Evolutionary conservation across 1,284 basidiomycete genomes (phyloP), one percentile per base, ranked within the genome.

Genomic region (Malassezia caprae): DNA sequence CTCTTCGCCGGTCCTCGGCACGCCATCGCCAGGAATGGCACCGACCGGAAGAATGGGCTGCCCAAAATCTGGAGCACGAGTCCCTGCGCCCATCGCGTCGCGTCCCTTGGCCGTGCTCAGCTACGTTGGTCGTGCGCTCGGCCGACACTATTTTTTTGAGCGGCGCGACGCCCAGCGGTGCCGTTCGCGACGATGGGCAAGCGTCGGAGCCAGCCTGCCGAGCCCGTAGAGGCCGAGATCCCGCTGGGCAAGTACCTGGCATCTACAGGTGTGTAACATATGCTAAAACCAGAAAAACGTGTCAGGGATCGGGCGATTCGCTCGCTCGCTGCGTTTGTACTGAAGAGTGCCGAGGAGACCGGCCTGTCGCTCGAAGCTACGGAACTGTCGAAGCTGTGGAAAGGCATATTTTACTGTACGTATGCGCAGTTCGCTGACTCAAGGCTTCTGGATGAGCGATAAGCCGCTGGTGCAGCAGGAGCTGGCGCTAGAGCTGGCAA

Each of bases 401-500:
- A 96, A 76, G 93, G 91, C 0, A 81, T 98, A 48, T 98, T 94
- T 76, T 96, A 96, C 76, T 96, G 72, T 53, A 39, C 94, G 72
- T 53, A 24, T 48, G 51, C 46, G 7, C 17, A 12, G 27, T 10
- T 24, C 2, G 15, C 27, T 32, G 27, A 48, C 32, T 12, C 28
- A 23, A 60, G 57, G 60, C 31, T 96, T 93, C 76, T 98, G 91
- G 91, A 96, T 96, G 90, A 96, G 90, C 3, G 93, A 98, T 78
- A 98, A 98, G 75, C 91, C 93, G 6, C 80, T 93, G 3, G 85
- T 98, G 4, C 93, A 98, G 74, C 94, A 98, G 76, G 84, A 84
- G 3, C 81, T 98, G 7, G 90, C 93, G 0, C 78, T 80, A 8
- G 88, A 93, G 67, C 78, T 98, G 23, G 84, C 93, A 10, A 83